Base-by-base conservation (phyloP, 352 stramenopile genomes). In the Pythium monospermum region DNA sequence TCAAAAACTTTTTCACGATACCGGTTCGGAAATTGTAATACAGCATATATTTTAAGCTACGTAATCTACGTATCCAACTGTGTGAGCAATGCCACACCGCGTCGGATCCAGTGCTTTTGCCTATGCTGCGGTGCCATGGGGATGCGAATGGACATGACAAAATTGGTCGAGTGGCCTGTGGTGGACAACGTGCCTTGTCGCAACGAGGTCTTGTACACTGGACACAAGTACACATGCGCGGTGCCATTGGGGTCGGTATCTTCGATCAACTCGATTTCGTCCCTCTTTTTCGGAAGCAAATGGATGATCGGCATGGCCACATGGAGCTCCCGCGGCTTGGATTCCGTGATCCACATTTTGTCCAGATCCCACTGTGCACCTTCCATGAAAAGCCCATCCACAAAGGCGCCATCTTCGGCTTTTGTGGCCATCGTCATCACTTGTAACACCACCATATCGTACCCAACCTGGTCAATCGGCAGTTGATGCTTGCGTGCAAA, bases 81-180 rank as follows among this genome's bases (percentile, higher is more conserved):
- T 1, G 87, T 97, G 26, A 98, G 80, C 60, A 98, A 80, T 21
- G 94, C 94, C 16, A 97, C 89, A 23, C 94, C 94, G 19, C 88
- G 75, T 47, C 94, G 91, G 54, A 98, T 97, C 90, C 91, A 98
- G 64, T 97, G 87, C 54, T 98, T 96, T 61, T 98, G 87, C 15
- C 81, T 71, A 49, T 97, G 84, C 31, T 77, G 40, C 1, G 64
- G 61, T 31, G 78, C 73, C 74, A 98, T 98, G 23, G 92, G 94
- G 21, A 98, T 55, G 32, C 83, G 78, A 33, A 97, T 85, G 16
- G 85, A 96, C 87, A 98, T 96, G 64, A 98, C 91, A 68, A 98
- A 98, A 70, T 98, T 98, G 22, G 92, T 98, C 32, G 87, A 97
- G 52, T 98, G 92, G 25, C 92, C 92, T 21, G 92, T 98, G 4